These are phyloP conservation scores for Nannochloropsis oceanica DNA, from an alignment of 108 stramenopile genomes.

Conservation along the genomic window DNA sequence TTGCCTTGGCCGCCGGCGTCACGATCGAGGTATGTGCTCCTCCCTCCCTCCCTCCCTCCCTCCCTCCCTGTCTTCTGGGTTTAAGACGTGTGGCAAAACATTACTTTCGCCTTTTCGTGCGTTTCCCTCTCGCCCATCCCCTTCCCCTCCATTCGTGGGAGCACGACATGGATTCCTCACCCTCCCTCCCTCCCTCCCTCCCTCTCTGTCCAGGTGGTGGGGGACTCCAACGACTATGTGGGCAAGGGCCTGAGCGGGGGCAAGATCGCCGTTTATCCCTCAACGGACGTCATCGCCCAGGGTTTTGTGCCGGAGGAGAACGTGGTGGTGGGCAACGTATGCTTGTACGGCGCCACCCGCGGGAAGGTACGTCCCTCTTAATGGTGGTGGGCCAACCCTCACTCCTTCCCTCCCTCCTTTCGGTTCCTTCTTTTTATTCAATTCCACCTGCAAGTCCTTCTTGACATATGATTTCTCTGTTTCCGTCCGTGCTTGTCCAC, in stretches of 20 bases:
- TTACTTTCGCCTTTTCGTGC: not conserved
- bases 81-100: not conserved
- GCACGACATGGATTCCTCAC: not conserved
- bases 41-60: too few species aligned
- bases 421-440: not conserved
- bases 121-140: not conserved
- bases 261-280: slow-evolving; percentile 72
- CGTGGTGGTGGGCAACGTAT: slow-evolving; percentile 86
- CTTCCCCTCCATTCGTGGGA: not conserved
- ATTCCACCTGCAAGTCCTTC: too few species aligned
- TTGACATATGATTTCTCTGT: not conserved
- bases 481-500: not conserved
- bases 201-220: slow-evolving; percentile 64
- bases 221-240: slow-evolving; percentile 92
- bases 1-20: slow-evolving; percentile 82
- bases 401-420: not conserved
- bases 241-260: slow-evolving; percentile 96
- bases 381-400: too few species aligned
- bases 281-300: not conserved
- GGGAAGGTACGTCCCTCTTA: slow-evolving; percentile 74
- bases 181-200: slow-evolving; percentile 2
- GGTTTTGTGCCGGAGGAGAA: not conserved
- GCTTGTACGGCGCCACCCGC: slow-evolving; percentile 79
- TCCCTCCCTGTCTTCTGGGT: not conserved
- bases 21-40: slow-evolving; percentile 53